Evolutionary conservation across 306 rosid genomes (phyloP).

Genomic region (Neltuma alba): DNA sequence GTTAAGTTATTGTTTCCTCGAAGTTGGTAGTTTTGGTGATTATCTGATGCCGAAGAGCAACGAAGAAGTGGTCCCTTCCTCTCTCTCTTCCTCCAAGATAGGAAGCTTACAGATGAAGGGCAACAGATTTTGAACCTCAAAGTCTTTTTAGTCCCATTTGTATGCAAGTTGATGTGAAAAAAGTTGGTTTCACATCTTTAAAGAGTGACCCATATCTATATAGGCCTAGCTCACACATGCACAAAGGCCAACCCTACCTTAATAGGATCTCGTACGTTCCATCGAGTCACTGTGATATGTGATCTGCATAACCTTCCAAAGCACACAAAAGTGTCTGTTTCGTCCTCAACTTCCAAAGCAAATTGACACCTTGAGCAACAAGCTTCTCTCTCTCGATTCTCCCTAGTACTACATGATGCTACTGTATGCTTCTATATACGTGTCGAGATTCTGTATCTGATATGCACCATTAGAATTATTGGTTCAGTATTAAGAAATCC

Average conservation of each 20-base stretch:
- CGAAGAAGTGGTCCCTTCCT: constrained; percentile 42
- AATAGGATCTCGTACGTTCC: not conserved
- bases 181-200: not conserved
- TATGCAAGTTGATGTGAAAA: constrained; percentile 34
- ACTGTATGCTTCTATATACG: not conserved
- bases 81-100: not conserved
- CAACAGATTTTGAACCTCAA: constrained; percentile 30
- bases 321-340: not conserved
- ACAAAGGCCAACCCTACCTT: not conserved
- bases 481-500: not conserved
- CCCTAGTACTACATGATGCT: not conserved
- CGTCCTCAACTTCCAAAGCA: not conserved
- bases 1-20: constrained; percentile 40
- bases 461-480: not conserved
- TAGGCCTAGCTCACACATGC: not conserved
- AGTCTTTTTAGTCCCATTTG: constrained; percentile 19
- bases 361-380: not conserved
- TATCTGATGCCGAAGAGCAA: constrained; percentile 2
- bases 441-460: not conserved
- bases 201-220: not conserved
- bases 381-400: not conserved
- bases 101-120: constrained; percentile 22
- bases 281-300: not conserved
- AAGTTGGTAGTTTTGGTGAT: constrained; percentile 12
- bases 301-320: not conserved